Evolutionary conservation across 1,139 yeast species (phyloP).

Genomic region (Oligophagozyma castellii): DNA sequence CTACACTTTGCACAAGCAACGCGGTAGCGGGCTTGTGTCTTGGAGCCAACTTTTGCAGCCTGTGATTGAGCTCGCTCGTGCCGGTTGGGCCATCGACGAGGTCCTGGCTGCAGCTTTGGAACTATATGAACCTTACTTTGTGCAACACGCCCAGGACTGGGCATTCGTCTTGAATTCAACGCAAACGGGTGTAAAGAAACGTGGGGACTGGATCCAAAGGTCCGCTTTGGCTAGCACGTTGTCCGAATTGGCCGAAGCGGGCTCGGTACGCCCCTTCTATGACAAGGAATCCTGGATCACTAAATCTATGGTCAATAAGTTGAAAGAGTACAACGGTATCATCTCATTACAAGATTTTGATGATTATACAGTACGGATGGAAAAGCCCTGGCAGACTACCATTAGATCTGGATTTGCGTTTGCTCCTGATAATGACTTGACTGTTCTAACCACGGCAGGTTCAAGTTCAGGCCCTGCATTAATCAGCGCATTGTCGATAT

Average conservation of each 20-base stretch:
- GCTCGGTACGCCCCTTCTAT: constrained; percentile 65
- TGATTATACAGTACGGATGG: constrained; percentile 40
- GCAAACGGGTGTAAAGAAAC: constrained; percentile 24
- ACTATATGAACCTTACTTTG: constrained; percentile 26
- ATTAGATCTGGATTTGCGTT: constrained; percentile 15
- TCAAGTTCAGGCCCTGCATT: constrained; percentile 79
- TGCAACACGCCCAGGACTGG: constrained; percentile 34
- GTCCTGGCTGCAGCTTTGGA: constrained; percentile 35
- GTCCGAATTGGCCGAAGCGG: constrained; percentile 54
- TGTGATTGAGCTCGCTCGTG: constrained; percentile 49
- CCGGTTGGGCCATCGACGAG: constrained; percentile 50
- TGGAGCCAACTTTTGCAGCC: constrained; percentile 75
- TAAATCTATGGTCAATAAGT: constrained; percentile 33
- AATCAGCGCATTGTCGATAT: constrained; percentile 55
- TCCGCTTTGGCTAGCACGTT: constrained; percentile 54
- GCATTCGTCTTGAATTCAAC: constrained; percentile 32
- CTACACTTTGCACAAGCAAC: constrained; percentile 41
- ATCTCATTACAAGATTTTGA: constrained; percentile 50
- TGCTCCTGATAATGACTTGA: constrained; percentile 31
- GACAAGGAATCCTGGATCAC: constrained; percentile 74
- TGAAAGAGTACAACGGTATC: constrained; percentile 45
- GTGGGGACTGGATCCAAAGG: constrained; percentile 51
- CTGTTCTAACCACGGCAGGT: constrained; percentile 58
- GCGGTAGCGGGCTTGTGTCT: constrained; percentile 54
- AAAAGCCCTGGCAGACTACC: constrained; percentile 37